Evolutionary conservation across 805 yeast genomes (phyloP).

Genomic region (Pichia manshurica): DNA sequence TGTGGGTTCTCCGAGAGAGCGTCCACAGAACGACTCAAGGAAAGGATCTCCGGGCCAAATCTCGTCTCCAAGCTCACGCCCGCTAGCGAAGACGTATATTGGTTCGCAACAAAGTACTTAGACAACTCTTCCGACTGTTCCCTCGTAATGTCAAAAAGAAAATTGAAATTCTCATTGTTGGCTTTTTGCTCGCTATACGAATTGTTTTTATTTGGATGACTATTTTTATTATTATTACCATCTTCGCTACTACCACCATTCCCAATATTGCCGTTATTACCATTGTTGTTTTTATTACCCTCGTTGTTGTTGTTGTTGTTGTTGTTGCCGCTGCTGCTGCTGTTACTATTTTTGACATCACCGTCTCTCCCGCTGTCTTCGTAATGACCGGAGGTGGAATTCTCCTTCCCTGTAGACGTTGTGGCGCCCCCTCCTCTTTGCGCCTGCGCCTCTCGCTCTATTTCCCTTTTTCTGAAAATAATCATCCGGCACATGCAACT

Average conservation of each 20-base stretch:
- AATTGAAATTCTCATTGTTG: constrained; percentile 1
- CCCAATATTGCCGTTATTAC: neutral
- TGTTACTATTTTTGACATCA: neutral
- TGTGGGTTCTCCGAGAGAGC: constrained; percentile 16
- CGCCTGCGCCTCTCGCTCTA: too few relatives aligned
- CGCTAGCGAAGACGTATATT: neutral
- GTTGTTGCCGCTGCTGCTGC: neutral
- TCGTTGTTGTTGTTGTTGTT: neutral
- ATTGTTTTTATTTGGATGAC: neutral
- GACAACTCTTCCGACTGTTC: constrained; percentile 7
- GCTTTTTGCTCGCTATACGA: neutral
- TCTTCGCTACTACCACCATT: constrained; percentile 2
- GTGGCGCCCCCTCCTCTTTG: too few relatives aligned
- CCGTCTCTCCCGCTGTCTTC: too few relatives aligned
- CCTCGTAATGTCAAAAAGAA: constrained; percentile 11
- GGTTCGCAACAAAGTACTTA: constrained; percentile 5
- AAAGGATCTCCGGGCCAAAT: constrained; percentile 1
- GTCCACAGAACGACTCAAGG: constrained; percentile 12
- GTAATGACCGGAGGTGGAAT: too few relatives aligned
- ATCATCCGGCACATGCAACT: constrained; percentile 15
- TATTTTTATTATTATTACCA: neutral
- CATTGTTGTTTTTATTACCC: constrained; percentile 1
- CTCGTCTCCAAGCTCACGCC: neutral
- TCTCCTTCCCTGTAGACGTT: too few relatives aligned
- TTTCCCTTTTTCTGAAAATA: neutral